A percentile compares a stretch with the other conserved stretches of the same genome.
Conservation (phyloP, 495 filamentous ascomycete species). For the Aspergillus cavernicola region DNA sequence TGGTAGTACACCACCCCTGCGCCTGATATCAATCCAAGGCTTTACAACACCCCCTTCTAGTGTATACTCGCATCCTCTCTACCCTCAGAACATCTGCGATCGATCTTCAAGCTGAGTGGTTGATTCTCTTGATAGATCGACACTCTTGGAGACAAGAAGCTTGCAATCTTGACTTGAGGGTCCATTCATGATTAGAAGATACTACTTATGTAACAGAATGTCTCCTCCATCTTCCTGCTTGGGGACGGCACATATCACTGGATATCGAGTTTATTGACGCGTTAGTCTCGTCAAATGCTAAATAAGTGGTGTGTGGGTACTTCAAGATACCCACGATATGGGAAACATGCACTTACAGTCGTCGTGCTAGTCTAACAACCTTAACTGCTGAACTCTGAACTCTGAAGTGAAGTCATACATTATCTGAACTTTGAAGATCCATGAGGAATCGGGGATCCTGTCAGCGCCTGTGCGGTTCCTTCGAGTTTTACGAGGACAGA, state of each 20-base stretch:
- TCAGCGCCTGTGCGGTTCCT: constrained; percentile 2
- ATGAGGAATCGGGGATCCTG: background rate
- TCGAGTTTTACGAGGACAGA: background rate
- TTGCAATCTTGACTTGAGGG: background rate
- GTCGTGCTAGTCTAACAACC: too few species aligned
- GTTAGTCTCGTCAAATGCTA: too few species aligned
- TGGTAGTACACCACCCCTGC: background rate
- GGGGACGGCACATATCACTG: background rate
- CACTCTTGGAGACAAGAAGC: constrained; percentile 5
- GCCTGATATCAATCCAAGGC: background rate
- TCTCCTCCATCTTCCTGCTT: background rate
- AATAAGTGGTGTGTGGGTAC: too few species aligned
- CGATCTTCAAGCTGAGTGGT: background rate
- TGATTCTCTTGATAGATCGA: constrained; percentile 1
- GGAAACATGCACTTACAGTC: too few species aligned
- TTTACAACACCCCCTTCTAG: background rate
- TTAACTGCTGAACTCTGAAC: too few species aligned
- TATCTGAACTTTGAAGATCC: background rate
- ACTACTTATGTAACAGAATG: background rate
- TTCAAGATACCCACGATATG: too few species aligned
- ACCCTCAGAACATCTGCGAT: background rate
- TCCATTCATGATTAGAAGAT: background rate
- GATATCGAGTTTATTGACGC: too few species aligned
- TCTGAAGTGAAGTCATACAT: too few species aligned
- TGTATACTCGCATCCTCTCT: background rate